These are phyloP conservation scores for Elymus sibiricus DNA, from an alignment of 176 grass and related monocot species.

Conservation along the genomic window DNA sequence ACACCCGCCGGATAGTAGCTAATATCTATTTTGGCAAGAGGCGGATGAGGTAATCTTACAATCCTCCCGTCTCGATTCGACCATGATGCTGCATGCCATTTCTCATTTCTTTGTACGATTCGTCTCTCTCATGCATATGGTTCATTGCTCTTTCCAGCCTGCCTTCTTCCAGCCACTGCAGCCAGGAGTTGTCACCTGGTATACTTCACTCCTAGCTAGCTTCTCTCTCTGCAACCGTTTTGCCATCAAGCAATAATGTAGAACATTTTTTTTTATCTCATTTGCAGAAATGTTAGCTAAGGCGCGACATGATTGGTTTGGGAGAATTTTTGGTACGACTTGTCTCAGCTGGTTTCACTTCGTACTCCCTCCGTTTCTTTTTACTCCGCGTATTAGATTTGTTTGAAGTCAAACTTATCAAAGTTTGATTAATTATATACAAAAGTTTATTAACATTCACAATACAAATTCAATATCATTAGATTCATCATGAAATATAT, in stretches of 20 bases:
- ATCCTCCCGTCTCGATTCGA: not conserved
- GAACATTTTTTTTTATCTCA: not conserved
- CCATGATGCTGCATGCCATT: not conserved
- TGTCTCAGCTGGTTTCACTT: not conserved
- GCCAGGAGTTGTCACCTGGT: not conserved
- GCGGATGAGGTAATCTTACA: not conserved
- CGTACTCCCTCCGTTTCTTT: too few relatives aligned
- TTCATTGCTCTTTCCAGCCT: not conserved
- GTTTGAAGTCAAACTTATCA: too few relatives aligned
- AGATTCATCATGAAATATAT: too few relatives aligned
- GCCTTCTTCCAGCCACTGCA: not conserved
- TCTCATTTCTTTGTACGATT: not conserved
- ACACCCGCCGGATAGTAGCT: not conserved
- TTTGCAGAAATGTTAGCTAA: not conserved
- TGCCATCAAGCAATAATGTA: not conserved
- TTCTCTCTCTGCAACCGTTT: not conserved
- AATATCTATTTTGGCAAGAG: not conserved
- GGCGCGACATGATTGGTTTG: not conserved
- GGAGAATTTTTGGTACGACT: not conserved
- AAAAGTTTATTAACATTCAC: too few relatives aligned
- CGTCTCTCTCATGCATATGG: not conserved
- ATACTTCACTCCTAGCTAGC: not conserved
- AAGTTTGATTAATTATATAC: too few relatives aligned
- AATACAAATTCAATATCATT: too few relatives aligned
- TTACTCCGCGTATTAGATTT: too few relatives aligned